phyloP scores from a whole-genome alignment of 1,139 yeast species.

The Zygoascus sp. region DNA sequence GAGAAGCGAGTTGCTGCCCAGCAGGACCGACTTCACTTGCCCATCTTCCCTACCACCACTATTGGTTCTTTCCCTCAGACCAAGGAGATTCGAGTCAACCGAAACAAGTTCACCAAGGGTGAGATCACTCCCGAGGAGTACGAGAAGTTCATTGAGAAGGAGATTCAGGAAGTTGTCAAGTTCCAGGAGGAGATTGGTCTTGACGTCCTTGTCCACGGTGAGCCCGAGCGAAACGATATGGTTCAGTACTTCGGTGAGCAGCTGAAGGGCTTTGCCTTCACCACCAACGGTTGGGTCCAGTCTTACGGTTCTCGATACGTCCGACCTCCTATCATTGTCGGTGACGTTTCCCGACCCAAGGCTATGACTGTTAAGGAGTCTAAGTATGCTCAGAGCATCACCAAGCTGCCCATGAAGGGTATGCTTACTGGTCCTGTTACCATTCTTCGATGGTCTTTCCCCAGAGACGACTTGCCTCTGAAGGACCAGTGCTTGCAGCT shows the following conservation, averaged over 20 bases:
- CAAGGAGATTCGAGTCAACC: constrained; percentile 95
- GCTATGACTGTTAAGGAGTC: constrained; percentile 99
- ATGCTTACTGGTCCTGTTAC: constrained; percentile 99
- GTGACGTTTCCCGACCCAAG: constrained; percentile 97
- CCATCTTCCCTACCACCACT: constrained; percentile 99
- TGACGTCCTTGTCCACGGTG: constrained; percentile 98
- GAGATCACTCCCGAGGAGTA: constrained; percentile 90
- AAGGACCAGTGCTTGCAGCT: constrained; percentile 95
- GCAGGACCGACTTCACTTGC: constrained; percentile 88
- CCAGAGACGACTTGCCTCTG: constrained; percentile 96
- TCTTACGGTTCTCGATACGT: constrained; percentile 99
- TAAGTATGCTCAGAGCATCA: constrained; percentile 95
- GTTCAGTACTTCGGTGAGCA: constrained; percentile 99
- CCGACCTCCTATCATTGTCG: constrained; percentile 98
- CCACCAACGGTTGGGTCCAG: constrained; percentile 99
- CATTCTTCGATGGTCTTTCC: constrained; percentile 99
- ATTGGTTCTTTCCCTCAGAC: constrained; percentile 99
- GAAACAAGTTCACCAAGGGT: constrained; percentile 98
- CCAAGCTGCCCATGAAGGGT: constrained; percentile 97
- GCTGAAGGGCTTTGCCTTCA: constrained; percentile 96
- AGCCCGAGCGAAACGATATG: constrained; percentile 99
- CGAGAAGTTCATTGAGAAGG: constrained; percentile 93
- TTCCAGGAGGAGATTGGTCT: constrained; percentile 99
- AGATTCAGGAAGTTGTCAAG: constrained; percentile 90
- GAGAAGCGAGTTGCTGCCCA: constrained; percentile 83